Evolutionary conservation across 208 protist species (phyloP).

Genomic region (Trypanosoma cruzi): DNA sequence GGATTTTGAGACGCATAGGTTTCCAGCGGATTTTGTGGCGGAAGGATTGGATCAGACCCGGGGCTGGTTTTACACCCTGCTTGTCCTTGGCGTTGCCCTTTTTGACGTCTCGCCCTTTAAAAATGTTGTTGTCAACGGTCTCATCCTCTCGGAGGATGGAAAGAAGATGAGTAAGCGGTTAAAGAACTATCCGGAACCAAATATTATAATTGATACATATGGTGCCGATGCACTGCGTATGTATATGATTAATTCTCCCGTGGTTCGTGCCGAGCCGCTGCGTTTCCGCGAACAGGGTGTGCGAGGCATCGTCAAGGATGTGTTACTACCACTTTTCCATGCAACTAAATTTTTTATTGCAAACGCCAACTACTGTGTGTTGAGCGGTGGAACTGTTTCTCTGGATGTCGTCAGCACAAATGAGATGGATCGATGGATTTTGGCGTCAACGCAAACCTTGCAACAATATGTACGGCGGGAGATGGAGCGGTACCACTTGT

Average conservation of each 20-base stretch:
- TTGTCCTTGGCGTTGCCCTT: constrained; percentile 98
- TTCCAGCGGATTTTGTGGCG: constrained; percentile 99
- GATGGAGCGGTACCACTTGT: constrained; percentile 98
- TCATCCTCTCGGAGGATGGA: constrained; percentile 98
- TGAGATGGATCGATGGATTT: constrained; percentile 99
- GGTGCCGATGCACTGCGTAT: constrained; percentile 99
- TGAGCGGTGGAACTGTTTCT: constrained; percentile 46
- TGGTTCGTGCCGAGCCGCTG: constrained; percentile 98
- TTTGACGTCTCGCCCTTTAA: constrained; percentile 98
- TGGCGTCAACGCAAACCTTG: constrained; percentile 93
- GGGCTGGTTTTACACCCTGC: constrained; percentile 99
- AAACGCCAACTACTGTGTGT: constrained; percentile 87
- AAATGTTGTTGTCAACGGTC: constrained; percentile 99
- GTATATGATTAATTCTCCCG: constrained; percentile 99
- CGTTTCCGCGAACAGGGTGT: constrained; percentile 96
- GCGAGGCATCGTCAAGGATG: constrained; percentile 96
- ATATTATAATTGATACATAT: constrained; percentile 94
- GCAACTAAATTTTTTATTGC: constrained; percentile 98
- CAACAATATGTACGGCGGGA: constrained; percentile 95
- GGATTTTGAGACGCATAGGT: constrained; percentile 79
- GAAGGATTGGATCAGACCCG: constrained; percentile 99
- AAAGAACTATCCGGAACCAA: constrained; percentile 99
- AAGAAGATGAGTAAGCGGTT: constrained; percentile 99
- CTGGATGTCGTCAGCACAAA: constrained; percentile 86
- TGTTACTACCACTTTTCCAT: constrained; percentile 99